Base-by-base conservation (phyloP, 495 filamentous ascomycete species). In the Paragyromitra xinjiangensis region DNA sequence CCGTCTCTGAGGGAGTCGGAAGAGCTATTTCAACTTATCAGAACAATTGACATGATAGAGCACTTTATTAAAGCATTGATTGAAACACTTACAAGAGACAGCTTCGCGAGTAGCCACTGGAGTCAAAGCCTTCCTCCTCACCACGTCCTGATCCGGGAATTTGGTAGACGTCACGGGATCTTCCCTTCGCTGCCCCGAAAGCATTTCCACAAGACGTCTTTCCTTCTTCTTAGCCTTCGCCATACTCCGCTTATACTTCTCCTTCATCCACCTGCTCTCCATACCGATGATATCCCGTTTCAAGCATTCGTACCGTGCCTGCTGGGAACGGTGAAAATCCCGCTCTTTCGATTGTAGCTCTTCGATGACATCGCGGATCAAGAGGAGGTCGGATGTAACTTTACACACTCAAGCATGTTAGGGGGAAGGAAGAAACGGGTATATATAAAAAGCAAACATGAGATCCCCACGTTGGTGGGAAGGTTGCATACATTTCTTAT, bases 241-340 rank as follows among this genome's bases (percentile, higher is more conserved):
- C 44, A 71, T 62, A 22, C n/a, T 37, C 16, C 68, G 42, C 16
- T 62, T 48, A 7, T 71, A 51, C 12, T 40, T 22, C n/a, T 62
- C 56, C 29, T 44, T 59, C 26, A 44, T 71, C 68, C 68, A 71
- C 8, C 68, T 58, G 11, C 42, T 50, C 56, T 71, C 68, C 56
- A 71, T 71, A 19, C 62, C 68, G 26, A 62, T 45, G 12, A 71
- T 71, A 1, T 42, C 50, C 6, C 68, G 68, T n/a, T 71, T 71
- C 26, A 71, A 40, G 9, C 16, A 14, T 56, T 71, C 68, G n/a
- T 71, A 71, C 11, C 58, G 40, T 26, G 26, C 56, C n/a, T 71
- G 55, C 11, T 71, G 68, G n/a, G 56, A 22, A 0, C 56, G 55
- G 56, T 71, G 68, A 19, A 71, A 71, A 1, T 34, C 44, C 9